Conservation (phyloP, 2,329 filamentous ascomycete species). For the Mollisia scopiformis region DNA sequence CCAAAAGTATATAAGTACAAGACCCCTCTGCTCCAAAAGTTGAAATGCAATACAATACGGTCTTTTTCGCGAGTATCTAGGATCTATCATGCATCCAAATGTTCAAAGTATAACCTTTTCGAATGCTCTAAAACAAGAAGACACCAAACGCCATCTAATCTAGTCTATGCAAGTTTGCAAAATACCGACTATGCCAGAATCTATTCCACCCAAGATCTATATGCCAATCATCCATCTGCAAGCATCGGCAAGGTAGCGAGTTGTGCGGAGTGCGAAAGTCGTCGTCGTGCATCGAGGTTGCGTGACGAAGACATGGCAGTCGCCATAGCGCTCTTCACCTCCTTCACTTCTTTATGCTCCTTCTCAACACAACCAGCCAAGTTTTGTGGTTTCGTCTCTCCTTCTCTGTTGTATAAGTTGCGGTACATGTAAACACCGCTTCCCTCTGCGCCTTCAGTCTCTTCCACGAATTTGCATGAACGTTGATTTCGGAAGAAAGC, state of each 20-base stretch:
- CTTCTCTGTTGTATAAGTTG: slow-evolving; percentile 34
- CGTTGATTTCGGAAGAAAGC: slow-evolving; percentile 39
- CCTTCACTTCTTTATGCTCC: slow-evolving; percentile 13
- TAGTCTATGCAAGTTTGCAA: not conserved
- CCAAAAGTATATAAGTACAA: not conserved
- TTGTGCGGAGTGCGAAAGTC: slow-evolving; percentile 33
- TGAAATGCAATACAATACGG: not conserved
- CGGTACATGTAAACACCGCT: slow-evolving; percentile 38
- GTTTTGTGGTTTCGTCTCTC: slow-evolving; percentile 28
- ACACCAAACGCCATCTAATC: not conserved
- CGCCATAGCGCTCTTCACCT: slow-evolving; percentile 23
- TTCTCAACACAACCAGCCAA: slow-evolving; percentile 14
- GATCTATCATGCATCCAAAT: not conserved
- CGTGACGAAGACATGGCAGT: slow-evolving; percentile 31
- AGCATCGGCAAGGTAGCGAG: slow-evolving; percentile 33
- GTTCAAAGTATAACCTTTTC: not conserved
- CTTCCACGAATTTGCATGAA: slow-evolving; percentile 39
- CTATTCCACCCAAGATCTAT: not conserved
- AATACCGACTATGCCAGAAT: not conserved
- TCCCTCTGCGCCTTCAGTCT: slow-evolving; percentile 36
- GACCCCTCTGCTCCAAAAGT: not conserved
- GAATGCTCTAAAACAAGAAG: not conserved
- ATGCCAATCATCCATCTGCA: slow-evolving; percentile 22
- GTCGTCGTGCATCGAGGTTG: slow-evolving; percentile 31
- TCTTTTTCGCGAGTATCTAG: not conserved